Evolutionary conservation across 2,329 filamentous ascomycete species (phyloP).

Genomic region (Colletotrichum sp.): DNA sequence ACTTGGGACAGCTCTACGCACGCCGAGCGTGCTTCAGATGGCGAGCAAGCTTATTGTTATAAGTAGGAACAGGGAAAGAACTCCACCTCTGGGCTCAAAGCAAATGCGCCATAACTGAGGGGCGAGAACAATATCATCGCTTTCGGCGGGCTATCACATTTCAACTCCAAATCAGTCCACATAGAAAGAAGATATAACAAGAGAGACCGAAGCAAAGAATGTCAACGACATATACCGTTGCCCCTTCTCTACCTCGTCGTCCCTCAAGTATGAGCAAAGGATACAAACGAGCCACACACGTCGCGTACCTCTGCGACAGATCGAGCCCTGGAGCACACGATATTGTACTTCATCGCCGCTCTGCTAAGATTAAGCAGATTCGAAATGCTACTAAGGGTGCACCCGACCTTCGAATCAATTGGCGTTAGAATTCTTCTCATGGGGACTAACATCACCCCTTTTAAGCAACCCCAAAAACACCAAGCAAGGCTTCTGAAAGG

Average conservation of each 20-base stretch:
- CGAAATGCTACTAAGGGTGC: too few relatives aligned
- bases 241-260: not conserved
- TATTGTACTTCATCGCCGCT: not conserved
- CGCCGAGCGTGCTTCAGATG: not conserved
- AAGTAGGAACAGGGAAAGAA: not conserved
- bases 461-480: too few relatives aligned
- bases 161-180: too few relatives aligned
- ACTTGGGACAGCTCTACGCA: not conserved
- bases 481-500: too few relatives aligned
- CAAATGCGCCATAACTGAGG: not conserved
- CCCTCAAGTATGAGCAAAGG: not conserved
- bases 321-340: rapidly evolving
- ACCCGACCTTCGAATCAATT: too few relatives aligned
- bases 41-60: not conserved
- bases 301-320: not conserved
- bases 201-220: not conserved
- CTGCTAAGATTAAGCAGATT: rapidly evolving
- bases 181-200: not conserved
- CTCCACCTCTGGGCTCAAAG: rapidly evolving
- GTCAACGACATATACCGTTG: rapidly evolving
- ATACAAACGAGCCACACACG: not conserved
- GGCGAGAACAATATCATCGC: not conserved
- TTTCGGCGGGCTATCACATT: too few relatives aligned
- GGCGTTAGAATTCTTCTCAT: too few relatives aligned
- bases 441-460: too few relatives aligned